A percentile compares a stretch with the other conserved stretches of the same genome.
These are phyloP conservation scores for Chaetomium strumarium DNA, from an alignment of 2,329 filamentous ascomycete genomes.

Conservation along the genomic window DNA sequence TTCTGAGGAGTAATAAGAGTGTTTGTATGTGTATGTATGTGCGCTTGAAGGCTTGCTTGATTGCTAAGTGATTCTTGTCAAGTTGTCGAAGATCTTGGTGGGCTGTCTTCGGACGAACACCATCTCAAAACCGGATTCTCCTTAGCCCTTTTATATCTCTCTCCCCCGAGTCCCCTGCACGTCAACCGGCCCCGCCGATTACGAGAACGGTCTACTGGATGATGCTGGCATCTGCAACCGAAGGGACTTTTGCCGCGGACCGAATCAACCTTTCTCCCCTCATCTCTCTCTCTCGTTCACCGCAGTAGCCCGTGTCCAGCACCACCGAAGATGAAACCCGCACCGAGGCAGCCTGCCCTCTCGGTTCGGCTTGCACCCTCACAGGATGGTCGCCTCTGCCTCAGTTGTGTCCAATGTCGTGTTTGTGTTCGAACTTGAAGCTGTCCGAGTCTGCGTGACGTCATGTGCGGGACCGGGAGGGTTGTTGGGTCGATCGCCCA, in stretches of 20 bases:
- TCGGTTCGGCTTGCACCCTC: background rate
- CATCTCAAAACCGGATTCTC: background rate
- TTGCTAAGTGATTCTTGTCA: background rate
- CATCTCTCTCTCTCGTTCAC: background rate
- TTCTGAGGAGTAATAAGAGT: background rate
- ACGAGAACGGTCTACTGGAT: background rate
- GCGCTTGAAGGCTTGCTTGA: background rate
- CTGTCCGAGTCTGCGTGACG: background rate
- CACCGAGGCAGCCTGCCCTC: background rate
- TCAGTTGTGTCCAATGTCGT: background rate
- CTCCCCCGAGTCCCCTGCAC: no score
- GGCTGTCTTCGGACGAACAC: background rate
- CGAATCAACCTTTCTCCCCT: background rate
- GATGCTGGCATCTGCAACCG: background rate
- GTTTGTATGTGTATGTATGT: background rate
- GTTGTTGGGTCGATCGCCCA: background rate
- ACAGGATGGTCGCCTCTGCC: background rate
- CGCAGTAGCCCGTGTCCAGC: background rate
- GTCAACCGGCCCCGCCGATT: background rate
- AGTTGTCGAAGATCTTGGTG: background rate
- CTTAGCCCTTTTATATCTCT: background rate
- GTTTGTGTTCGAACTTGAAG: constrained; percentile 1
- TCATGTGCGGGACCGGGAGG: background rate
- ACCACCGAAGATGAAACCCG: constrained; percentile 3
- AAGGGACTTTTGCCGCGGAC: background rate